A percentile compares a stretch with the other conserved stretches of the same genome.
Evolutionary conservation across 2,329 filamentous ascomycete species (phyloP).

Genomic region (Epichloe gansuensis): DNA sequence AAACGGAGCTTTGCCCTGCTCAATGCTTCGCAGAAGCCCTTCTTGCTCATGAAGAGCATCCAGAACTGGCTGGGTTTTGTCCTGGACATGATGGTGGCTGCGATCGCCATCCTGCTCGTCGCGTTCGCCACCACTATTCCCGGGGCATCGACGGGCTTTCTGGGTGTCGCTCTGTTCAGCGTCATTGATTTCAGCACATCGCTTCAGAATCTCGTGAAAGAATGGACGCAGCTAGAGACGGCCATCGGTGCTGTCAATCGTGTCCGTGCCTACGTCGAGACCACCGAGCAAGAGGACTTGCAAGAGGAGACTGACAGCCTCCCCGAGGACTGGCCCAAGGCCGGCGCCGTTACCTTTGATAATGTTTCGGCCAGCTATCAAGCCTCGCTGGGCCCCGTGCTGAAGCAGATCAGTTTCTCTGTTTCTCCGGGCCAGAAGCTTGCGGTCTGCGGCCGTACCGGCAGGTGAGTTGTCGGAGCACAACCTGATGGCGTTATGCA

Average conservation of each 20-base stretch:
- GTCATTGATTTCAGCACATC: slow-evolving; percentile 18
- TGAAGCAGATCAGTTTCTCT: too few species aligned
- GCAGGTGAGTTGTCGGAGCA: too few species aligned
- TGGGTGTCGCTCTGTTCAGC: slow-evolving; percentile 16
- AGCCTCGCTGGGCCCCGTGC: too few species aligned
- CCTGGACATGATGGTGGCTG: slow-evolving; percentile 32
- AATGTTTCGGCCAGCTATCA: too few species aligned
- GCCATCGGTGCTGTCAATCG: slow-evolving; percentile 15
- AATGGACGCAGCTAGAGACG: slow-evolving; percentile 19
- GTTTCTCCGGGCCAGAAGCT: too few species aligned
- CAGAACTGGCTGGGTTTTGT: slow-evolving; percentile 37
- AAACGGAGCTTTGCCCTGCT: neutral
- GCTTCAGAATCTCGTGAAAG: slow-evolving; percentile 19
- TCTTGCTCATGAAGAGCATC: slow-evolving; percentile 33
- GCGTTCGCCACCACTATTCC: slow-evolving; percentile 29
- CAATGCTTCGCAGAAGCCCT: slow-evolving; percentile 9
- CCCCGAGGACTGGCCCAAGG: slow-evolving; percentile 13
- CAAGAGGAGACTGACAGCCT: slow-evolving; percentile 9
- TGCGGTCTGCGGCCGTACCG: too few species aligned
- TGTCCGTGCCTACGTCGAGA: slow-evolving; percentile 15
- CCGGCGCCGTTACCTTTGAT: slow-evolving; percentile 10
- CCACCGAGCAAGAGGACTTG: slow-evolving; percentile 12
- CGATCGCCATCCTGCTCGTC: slow-evolving; percentile 27
- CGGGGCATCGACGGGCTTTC: slow-evolving; percentile 12
- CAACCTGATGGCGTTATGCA: too few species aligned